Evolutionary conservation across 257 asterid genomes (phyloP).

Genomic region (Rubia yunnanensis): DNA sequence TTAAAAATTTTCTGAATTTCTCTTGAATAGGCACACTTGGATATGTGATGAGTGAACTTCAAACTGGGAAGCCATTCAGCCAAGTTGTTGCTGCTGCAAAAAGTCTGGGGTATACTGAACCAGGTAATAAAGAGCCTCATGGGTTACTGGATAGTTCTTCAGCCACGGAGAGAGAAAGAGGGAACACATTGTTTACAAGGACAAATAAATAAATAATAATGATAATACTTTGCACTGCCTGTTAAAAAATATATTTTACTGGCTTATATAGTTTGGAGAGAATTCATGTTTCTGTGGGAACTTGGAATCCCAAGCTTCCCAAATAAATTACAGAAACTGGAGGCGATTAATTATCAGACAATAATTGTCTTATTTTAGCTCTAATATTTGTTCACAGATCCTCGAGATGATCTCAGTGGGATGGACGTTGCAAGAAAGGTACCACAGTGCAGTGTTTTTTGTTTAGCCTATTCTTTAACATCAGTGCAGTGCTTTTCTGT

Average conservation of each 20-base stretch:
- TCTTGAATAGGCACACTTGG: constrained; percentile 74
- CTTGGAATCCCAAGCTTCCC: neutral
- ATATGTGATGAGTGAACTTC: constrained; percentile 93
- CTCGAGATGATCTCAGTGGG: constrained; percentile 95
- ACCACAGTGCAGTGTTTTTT: constrained; percentile 6
- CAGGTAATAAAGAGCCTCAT: constrained; percentile 41
- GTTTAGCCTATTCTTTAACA: neutral
- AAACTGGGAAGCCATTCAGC: constrained; percentile 81
- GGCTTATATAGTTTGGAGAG: neutral
- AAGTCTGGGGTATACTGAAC: constrained; percentile 90
- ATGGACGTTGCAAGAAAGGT: constrained; percentile 99
- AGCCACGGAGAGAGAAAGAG: neutral
- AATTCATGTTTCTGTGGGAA: neutral
- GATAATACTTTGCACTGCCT: neutral
- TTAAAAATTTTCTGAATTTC: constrained; percentile 10
- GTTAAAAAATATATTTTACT: neutral
- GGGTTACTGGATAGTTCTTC: constrained; percentile 3
- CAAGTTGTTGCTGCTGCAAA: constrained; percentile 79
- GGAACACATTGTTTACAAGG: neutral
- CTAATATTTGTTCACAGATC: constrained; percentile 49
- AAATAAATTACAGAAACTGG: neutral
- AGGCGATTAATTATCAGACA: neutral
- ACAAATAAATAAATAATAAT: neutral
- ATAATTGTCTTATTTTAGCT: constrained; percentile 19
- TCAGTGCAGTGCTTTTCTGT: neutral